These are phyloP conservation scores for Xanthoceras sorbifolium DNA, from an alignment of 345 rosid species.

Conservation along the genomic window DNA sequence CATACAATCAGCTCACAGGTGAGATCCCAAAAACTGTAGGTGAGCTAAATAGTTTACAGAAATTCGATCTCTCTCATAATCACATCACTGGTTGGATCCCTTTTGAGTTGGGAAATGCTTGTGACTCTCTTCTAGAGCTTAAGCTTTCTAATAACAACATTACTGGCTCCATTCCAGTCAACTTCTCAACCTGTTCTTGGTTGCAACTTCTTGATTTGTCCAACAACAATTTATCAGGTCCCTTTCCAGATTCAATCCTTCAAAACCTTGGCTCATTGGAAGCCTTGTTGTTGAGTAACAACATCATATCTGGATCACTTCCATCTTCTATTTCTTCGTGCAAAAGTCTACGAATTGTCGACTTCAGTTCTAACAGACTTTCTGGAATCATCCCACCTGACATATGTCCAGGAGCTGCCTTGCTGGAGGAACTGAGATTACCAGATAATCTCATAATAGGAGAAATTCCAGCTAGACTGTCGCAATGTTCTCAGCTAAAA, in stretches of 20 bases:
- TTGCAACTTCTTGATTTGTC: slow-evolving; percentile 76
- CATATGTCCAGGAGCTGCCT: slow-evolving; percentile 80
- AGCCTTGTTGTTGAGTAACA: slow-evolving; percentile 64
- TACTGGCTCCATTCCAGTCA: slow-evolving; percentile 67
- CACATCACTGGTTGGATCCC: slow-evolving; percentile 86
- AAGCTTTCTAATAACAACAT: slow-evolving; percentile 74
- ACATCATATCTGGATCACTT: slow-evolving; percentile 69
- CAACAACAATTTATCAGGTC: slow-evolving; percentile 83
- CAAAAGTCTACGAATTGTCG: slow-evolving; percentile 60
- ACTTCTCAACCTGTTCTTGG: slow-evolving; percentile 70
- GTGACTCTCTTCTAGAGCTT: slow-evolving; percentile 62
- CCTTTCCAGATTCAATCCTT: slow-evolving; percentile 64
- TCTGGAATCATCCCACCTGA: slow-evolving; percentile 74
- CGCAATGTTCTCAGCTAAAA: slow-evolving; percentile 77
- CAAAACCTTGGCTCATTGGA: slow-evolving; percentile 59
- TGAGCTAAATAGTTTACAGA: slow-evolving; percentile 55
- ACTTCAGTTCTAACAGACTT: slow-evolving; percentile 78
- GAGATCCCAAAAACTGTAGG: slow-evolving; percentile 68
- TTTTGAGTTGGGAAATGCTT: slow-evolving; percentile 64
- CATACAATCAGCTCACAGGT: slow-evolving; percentile 62
- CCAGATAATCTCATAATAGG: slow-evolving; percentile 82
- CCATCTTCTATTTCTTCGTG: slow-evolving; percentile 72
- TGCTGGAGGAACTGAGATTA: slow-evolving; percentile 74
- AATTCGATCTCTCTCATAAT: slow-evolving; percentile 76
- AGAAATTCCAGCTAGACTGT: slow-evolving; percentile 67